Base-by-base conservation (phyloP, 768 basidiomycete species). In the Nidula microcarpa region DNA sequence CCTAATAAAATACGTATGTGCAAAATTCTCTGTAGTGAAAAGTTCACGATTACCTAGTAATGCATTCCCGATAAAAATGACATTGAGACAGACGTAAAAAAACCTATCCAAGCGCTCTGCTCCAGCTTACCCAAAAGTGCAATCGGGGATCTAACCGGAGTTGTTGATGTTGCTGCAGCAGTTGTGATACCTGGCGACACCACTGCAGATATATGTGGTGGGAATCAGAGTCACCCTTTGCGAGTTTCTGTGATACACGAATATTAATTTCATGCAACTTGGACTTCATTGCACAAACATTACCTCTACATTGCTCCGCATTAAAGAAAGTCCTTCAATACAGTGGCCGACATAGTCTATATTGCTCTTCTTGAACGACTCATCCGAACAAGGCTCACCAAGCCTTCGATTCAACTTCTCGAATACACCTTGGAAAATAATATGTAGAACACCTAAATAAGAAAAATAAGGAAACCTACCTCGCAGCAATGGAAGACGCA, bases 301-400 rank as follows among this genome's bases (percentile, higher is more conserved):
- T 41, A 41, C 39, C 39, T 41, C 39, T 17, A 41, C 2, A 41
- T 39, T 18, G 14, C 18, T 16, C 14, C 78, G 68, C 80, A 87
- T 81, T 1, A 76, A 66, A 17, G 78, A 74, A 32, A 86, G 16
- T 17, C 11, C 16, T 46, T 18, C 11, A 46, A 51, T 54, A 23
- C 61, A 55, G n/a, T 58, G 52, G 37, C 55, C 53, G 9, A 55
- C 36, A 23, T 16, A 55, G 8, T 34, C 37, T 6, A 17, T 11
- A 32, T 44, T 51, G 43, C 48, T 32, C 50, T 39, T 23, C 49
- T 43, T 41, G 49, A 1, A 8, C 33, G 39, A 33, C 23, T 18
- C 13, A n/a, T 23, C 44, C 23, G n/a, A 14, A 18, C 23, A 23
- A 10, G 23, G 14, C 14, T 46, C 44, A 18, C 23, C 2, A 23